Conservation (phyloP, 2,329 filamentous ascomycete genomes). For the Colletotrichum sp. region DNA sequence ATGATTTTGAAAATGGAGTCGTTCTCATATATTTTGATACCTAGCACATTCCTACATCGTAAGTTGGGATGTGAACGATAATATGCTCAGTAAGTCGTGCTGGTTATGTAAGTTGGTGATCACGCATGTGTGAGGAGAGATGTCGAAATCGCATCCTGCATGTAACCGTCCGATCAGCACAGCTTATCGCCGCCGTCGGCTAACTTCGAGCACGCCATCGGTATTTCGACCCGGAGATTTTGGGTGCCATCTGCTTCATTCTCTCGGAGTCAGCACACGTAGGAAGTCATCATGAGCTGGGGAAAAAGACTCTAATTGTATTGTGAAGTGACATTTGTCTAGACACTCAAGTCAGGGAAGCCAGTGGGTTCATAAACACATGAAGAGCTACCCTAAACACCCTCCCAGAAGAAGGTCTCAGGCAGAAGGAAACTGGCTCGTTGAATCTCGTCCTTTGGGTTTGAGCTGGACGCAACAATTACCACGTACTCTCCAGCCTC, state of each 20-base stretch:
- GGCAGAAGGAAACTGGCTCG: neutral
- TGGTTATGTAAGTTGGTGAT: neutral
- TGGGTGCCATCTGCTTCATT: neutral
- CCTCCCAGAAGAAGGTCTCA: constrained; percentile 16
- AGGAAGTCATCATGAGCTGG: neutral
- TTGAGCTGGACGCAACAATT: constrained; percentile 43
- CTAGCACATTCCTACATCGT: no score
- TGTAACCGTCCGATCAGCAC: neutral
- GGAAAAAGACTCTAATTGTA: neutral
- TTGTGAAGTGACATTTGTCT: neutral
- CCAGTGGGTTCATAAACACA: accelerated
- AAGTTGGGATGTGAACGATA: neutral
- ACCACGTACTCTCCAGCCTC: constrained; percentile 71
- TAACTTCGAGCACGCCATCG: neutral
- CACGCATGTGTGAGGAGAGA: neutral
- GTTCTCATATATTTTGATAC: neutral
- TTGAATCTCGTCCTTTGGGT: constrained; percentile 6
- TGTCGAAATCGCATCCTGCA: neutral
- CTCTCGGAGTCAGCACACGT: accelerated
- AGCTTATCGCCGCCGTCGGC: neutral
- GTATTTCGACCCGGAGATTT: neutral
- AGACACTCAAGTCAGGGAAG: neutral
- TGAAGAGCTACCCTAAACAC: neutral
- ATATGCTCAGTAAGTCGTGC: neutral
- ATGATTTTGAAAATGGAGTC: neutral